phyloP scores from a whole-genome alignment of 2,329 filamentous ascomycete species.

The Malbranchea cinnamomea region DNA sequence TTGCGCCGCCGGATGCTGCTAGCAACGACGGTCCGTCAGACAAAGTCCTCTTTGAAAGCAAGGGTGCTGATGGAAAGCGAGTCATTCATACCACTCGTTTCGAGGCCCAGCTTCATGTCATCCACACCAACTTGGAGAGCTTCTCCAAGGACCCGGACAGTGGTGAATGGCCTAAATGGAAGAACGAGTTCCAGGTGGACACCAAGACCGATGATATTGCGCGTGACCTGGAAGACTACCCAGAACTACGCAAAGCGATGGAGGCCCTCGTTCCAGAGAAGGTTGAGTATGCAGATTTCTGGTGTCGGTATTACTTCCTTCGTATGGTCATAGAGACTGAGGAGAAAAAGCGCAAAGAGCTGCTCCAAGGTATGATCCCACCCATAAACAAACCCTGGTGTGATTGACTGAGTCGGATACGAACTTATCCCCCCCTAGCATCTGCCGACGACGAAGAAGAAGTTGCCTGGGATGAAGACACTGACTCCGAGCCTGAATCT shows the following conservation, averaged over 20 bases:
- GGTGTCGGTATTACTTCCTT: conserved; percentile 91
- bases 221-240: conserved; percentile 68
- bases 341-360: conserved; percentile 72
- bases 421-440: conserved; percentile 9
- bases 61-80: conserved; percentile 73
- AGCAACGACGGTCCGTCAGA: conserved; percentile 32
- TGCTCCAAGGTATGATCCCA: conserved; percentile 61
- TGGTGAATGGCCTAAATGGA: conserved; percentile 60
- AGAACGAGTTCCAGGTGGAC: conserved; percentile 60
- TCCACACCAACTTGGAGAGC: conserved; percentile 70
- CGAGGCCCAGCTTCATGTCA: conserved; percentile 89
- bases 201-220: conserved; percentile 73
- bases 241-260: conserved; percentile 76
- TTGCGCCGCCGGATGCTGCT: conserved; percentile 53
- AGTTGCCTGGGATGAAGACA: conserved; percentile 57
- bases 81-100: conserved; percentile 91
- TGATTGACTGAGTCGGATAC: not conserved
- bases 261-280: conserved; percentile 88
- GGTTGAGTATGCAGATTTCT: conserved; percentile 81
- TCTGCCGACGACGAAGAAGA: conserved; percentile 50
- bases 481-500: conserved; percentile 38
- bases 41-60: conserved; percentile 80
- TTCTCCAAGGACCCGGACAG: conserved; percentile 70
- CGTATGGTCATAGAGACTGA: conserved; percentile 86
- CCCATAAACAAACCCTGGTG: not conserved